These are phyloP conservation scores for Hymenoscyphus scutula DNA, from an alignment of 2,329 filamentous ascomycete species.

Conservation along the genomic window DNA sequence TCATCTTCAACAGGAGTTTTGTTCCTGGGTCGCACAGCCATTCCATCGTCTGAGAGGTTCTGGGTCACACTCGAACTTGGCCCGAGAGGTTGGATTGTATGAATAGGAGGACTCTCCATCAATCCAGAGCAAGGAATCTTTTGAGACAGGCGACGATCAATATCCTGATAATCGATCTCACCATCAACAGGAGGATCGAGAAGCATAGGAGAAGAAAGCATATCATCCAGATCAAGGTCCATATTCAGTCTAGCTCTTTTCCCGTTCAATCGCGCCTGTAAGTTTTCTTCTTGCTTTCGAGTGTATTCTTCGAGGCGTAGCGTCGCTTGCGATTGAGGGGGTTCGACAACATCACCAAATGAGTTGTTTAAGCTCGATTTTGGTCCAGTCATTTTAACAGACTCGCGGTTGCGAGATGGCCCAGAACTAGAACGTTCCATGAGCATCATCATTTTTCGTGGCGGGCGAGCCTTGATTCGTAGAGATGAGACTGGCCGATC, in stretches of 20 bases:
- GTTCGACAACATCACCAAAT: conserved; percentile 2
- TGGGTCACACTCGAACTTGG: not conserved
- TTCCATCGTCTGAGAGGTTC: not conserved
- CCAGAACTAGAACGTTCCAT: conserved; percentile 25
- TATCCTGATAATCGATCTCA: conserved; percentile 25
- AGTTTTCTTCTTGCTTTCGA: conserved; percentile 21
- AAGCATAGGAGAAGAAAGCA: not conserved
- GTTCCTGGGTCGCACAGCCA: not conserved
- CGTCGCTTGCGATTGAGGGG: conserved; percentile 25
- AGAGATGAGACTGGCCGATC: conserved; percentile 25
- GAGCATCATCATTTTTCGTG: conserved; percentile 35
- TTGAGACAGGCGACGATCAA: conserved; percentile 23
- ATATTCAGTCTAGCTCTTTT: conserved; percentile 7
- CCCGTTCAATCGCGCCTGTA: conserved; percentile 21
- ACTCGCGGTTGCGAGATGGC: conserved; percentile 7
- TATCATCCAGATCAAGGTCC: conserved; percentile 17
- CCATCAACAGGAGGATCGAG: conserved; percentile 15
- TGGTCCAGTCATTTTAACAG: not conserved
- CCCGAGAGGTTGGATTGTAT: not conserved
- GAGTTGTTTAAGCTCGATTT: conserved; percentile 1
- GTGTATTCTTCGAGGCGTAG: conserved; percentile 20
- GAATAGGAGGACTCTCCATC: not conserved
- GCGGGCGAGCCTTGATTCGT: conserved; percentile 32
- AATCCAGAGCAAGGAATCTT: conserved; percentile 3
- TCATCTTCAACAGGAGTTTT: not conserved